Evolutionary conservation across 768 basidiomycete species (phyloP), one percentile per base, ranked within the genome.

Genomic region (Hygrophoropsis aurantiaca): DNA sequence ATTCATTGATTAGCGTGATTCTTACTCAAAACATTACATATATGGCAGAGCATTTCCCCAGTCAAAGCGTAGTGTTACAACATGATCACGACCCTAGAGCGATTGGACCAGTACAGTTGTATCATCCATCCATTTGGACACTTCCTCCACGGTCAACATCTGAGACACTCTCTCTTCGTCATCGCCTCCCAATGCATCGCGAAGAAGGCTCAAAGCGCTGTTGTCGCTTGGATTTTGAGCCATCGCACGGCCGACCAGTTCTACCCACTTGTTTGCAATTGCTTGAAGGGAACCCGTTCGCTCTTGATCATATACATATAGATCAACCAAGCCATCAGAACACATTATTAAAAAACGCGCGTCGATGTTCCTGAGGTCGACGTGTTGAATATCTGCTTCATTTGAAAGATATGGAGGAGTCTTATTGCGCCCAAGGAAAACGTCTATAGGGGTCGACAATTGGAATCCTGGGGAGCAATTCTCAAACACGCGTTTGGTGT

Each of bases 351-450:
- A 58, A 46, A 69, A 70, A 2, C 61, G 55, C 21, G 65, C 60
- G 13, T 49, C 51, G 9, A 53, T 50, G 8, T 50, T 59, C 18
- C 40, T 33, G 20, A 78, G 58, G 25, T 65, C 52, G 26, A 73
- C 59, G 46, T 79, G 75, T 34, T 53, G 65, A 15, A 78, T 62
- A 13, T 79, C 74, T 5, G 78, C 65, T 5, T 58, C 45, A 33
- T 72, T 71, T 7, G 73, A 74, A 23, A 82, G 52, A 57, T 82
- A 82, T 8, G 81, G 81, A 2, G 80, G 79, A 0, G 81, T 79
- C 20, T 61, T 48, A 53, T 72, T 76, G 11, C 78, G 70, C n/a
- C 59, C 52, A 15, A 75, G 60, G 54, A 77, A 73, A 16, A 70
- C 72, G n/a, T 66, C 59, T 7, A 77, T 58, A 42, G 66, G 66